Base-by-base conservation (phyloP, 306 rosid species). In the Cucurbita ficifolia region DNA sequence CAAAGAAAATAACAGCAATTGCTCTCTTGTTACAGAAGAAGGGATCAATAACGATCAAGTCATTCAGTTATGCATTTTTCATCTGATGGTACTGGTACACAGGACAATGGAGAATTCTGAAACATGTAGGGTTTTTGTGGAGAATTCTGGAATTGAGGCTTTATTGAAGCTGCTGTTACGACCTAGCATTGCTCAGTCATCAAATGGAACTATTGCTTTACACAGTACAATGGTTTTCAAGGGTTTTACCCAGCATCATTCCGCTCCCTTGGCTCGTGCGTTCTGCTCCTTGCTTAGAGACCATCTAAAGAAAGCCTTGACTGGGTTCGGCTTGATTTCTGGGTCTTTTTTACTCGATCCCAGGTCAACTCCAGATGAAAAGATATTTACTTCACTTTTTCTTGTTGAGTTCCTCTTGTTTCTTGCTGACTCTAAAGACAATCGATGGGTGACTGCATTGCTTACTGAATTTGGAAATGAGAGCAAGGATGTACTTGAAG, bases 201-300 rank as follows among this genome's bases (percentile, higher is more conserved):
- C 96, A 39, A 96, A 93, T 80, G 98, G 98, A 78, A 93, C 98
- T 64, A 86, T 93, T 87, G 96, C 98, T 78, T 75, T 93, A 35
- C 98, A 93, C 67, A 88, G 98, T 84, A 93, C 97, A 67, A 93
- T 93, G 98, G 98, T 93, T 49, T 93, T 93, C 82, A 93, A 93
- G 80, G 92, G 93, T 53, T 93, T 93, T 46, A 86, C 98, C 35
- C 98, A 93, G 69, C 95, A 93, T 86, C 98, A 93, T 79, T 90
- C 98, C 29, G 85, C 88, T 67, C 84, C 89, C 51, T 83, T 93
- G 76, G 96, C 97, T 52, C 92, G 79, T 33, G 98, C 97, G 36
- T 90, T 93, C 75, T 93, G 98, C 78, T 83, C 93, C 82, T 80
- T 87, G 71, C 98, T 93, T 60, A 76, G 87, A 73, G 87, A 81